Base-by-base conservation (phyloP, 495 filamentous ascomycete species). In the Xanthoparmelia taractica region DNA sequence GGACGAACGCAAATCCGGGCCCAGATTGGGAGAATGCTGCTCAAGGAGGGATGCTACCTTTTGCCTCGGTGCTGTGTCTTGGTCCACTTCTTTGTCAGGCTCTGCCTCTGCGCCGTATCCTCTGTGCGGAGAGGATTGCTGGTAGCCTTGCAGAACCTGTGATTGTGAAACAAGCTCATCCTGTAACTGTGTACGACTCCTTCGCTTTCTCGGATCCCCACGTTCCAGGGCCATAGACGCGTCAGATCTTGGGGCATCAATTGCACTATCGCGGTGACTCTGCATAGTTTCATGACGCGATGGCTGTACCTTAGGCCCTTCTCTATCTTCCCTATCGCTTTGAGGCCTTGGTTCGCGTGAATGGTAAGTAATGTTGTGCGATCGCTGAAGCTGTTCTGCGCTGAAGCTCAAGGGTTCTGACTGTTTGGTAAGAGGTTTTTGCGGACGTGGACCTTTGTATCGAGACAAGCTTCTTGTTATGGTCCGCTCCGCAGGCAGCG, bases 391-490 rank as follows among this genome's bases (percentile, higher is more conserved):
- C 37, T 34, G 52, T 36, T 57, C 41, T 60, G 41, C 47, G 52
- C 25, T 33, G 57, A 25, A 20, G 36, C 13, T 58, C 37, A 15
- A 52, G 27, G 52, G 40, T 17, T 65, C 52, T 12, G 40, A 52
- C 2, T 18, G 27, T 34, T 54, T 52, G 13, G 20, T 34, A 27
- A 43, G 18, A 12, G 43, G 7, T n/a, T 59, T 58, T 8, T 40
- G 48, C 17, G 60, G 59, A 23, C 55, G 63, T 38, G 50, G 52
- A 37, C 59, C 63, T 58, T 67, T 70, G 68, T 70, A 70, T 59
- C 68, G 61, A 34, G 68, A 70, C 38, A 57, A 27, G 54, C 68
- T 70, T 34, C 68, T 58, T 47, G 63, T 63, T 37, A 70, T 40
- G 38, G 23, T 25, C 12, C 56, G 18, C 34, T 58, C 25, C 20